Evolutionary conservation across 2,329 filamentous ascomycete genomes (phyloP), one percentile per base, ranked within the genome.

Genomic region (Cadophora sp.): DNA sequence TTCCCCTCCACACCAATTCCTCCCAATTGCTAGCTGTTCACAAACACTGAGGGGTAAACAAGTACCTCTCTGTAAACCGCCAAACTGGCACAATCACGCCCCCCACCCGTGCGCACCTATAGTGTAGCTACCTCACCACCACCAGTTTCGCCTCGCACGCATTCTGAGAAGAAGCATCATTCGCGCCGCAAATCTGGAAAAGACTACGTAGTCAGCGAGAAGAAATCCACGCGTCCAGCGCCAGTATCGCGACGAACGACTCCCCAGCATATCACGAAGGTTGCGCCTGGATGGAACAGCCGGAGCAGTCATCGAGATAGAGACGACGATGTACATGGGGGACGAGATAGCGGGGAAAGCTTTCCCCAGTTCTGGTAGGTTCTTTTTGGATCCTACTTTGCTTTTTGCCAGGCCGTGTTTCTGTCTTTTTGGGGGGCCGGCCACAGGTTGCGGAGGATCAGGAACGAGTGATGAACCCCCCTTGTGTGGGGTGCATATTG

Each of bases 331-430:
- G 74, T 73, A 1, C 68, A 72, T 9, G 53, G 66, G n/a, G 68
- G 68, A 34, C 64, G 74, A 31, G 75, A 89, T 65, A 87, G 88
- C 74, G 81, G 86, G 65, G 87, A 90, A 75, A 88, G 85, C 78
- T 90, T 90, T 71, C 87, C 87, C 26, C 87, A 89, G 76, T 90
- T 83, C 75, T 90, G 88, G 88, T 90, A 83, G 67, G 86, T 84
- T 26, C 26, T 29, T 58, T 53, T 48, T 22, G 14, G 27, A 12
- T 69, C 40, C 55, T 63, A 63, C 50, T 51, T 64, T 66, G 46
- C 46, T 51, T 58, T 68, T 59, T 64, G 59, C 62, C 48, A 55
- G 24, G 34, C 60, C 46, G 60, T 61, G 43, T 58, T 12, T 16
- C 31, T 31, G 29, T 29, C 22, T 40, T 51, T 31, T 34, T 34